Conservation (phyloP, 352 stramenopile genomes). For the Pythium plurisporium region DNA sequence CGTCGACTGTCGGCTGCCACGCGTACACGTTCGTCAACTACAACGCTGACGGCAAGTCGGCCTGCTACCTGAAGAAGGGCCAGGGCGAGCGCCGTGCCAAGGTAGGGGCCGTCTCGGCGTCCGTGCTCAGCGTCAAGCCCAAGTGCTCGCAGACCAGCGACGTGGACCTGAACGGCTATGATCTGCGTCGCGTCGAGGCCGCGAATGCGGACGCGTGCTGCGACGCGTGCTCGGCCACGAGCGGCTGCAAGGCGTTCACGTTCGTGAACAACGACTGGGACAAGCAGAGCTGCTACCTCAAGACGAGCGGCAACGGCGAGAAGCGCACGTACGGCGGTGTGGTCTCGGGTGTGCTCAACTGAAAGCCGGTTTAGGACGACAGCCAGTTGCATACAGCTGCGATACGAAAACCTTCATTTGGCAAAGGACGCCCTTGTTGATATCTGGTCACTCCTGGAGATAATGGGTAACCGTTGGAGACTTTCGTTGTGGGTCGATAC, state of each 20-base stretch:
- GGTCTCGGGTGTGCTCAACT: slow-evolving; percentile 25
- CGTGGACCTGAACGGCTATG: slow-evolving; percentile 43
- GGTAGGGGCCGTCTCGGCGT: slow-evolving; percentile 1
- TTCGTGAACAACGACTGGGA: slow-evolving; percentile 27
- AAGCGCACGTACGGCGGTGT: slow-evolving; percentile 13
- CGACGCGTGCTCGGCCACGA: slow-evolving; percentile 33
- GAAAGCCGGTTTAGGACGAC: too few species aligned
- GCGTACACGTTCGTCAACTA: slow-evolving; percentile 61
- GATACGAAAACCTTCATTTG: too few species aligned
- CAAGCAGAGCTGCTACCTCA: slow-evolving; percentile 25
- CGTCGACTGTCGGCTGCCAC: slow-evolving; percentile 30
- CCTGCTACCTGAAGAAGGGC: slow-evolving; percentile 48
- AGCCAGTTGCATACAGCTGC: too few species aligned
- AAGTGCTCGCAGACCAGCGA: slow-evolving; percentile 35
- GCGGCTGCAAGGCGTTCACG: slow-evolving; percentile 45
- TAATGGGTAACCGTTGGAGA: too few species aligned
- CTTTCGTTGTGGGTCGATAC: too few species aligned
- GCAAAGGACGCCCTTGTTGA: too few species aligned
- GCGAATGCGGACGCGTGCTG: slow-evolving; percentile 33
- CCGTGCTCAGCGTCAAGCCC: slow-evolving; percentile 8
- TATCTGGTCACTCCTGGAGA: too few species aligned
- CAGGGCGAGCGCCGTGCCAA: not conserved
- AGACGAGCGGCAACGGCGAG: slow-evolving; percentile 7
- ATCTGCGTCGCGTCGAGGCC: slow-evolving; percentile 34
- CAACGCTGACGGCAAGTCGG: slow-evolving; percentile 39